These are phyloP conservation scores for Maudiozyma pseudohumilis DNA, from an alignment of 805 yeast genomes.

Conservation along the genomic window DNA sequence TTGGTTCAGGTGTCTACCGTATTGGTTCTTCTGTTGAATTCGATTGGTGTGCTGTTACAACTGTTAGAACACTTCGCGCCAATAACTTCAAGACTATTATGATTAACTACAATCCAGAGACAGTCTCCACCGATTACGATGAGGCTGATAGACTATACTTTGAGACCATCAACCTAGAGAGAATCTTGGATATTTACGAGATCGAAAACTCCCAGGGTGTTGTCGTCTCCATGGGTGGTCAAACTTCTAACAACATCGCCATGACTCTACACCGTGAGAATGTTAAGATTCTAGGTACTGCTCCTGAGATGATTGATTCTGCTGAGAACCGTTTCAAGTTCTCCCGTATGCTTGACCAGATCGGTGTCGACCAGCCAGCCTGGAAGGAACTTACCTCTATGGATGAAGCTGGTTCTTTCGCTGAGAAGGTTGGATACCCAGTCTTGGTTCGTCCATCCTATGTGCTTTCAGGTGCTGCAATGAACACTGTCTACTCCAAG, in stretches of 20 bases:
- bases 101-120: conserved; percentile 97
- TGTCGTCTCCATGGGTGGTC: conserved; percentile 97
- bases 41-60: conserved; percentile 99
- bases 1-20: conserved; percentile 97
- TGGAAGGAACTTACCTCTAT: conserved; percentile 96
- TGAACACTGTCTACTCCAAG: conserved; percentile 89
- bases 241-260: conserved; percentile 94
- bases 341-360: conserved; percentile 91
- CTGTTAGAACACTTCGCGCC: conserved; percentile 86
- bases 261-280: conserved; percentile 85
- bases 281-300: conserved; percentile 91
- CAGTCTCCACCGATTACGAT: conserved; percentile 97
- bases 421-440: conserved; percentile 84
- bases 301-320: conserved; percentile 96
- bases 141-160: conserved; percentile 96
- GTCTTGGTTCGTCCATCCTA: conserved; percentile 96
- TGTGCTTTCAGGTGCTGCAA: conserved; percentile 96
- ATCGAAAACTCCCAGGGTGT: conserved; percentile 86
- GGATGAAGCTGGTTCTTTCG: conserved; percentile 86
- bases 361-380: conserved; percentile 97
- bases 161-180: conserved; percentile 88
- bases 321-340: conserved; percentile 98
- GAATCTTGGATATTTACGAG: conserved; percentile 91
- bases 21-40: conserved; percentile 98
- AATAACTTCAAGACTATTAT: conserved; percentile 83